These are phyloP conservation scores for Debaryomycetaceae sp. DNA, from an alignment of 1,139 yeast species.

Conservation along the genomic window DNA sequence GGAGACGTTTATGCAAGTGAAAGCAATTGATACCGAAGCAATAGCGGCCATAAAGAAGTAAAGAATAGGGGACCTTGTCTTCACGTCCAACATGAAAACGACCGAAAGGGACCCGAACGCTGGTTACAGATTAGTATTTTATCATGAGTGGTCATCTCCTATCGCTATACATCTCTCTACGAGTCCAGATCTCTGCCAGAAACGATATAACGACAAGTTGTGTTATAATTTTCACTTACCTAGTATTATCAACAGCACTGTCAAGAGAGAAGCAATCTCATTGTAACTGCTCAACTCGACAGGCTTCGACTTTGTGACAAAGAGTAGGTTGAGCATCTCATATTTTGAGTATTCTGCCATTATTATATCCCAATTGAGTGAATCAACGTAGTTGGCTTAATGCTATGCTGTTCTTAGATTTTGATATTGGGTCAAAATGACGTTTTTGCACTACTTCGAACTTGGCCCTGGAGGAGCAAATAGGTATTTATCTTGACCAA, in stretches of 20 bases:
- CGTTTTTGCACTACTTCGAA: background rate
- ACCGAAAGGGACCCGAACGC: constrained; percentile 37
- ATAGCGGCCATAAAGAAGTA: constrained; percentile 30
- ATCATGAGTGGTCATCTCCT: background rate
- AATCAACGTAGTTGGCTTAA: background rate
- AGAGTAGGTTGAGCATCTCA: constrained; percentile 25
- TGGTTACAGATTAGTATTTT: constrained; percentile 19
- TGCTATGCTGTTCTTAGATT: background rate
- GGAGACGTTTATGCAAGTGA: constrained; percentile 35
- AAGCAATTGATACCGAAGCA: constrained; percentile 40
- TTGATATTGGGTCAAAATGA: background rate
- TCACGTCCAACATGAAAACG: constrained; percentile 35
- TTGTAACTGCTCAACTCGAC: constrained; percentile 15
- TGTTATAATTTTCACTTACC: constrained; percentile 6
- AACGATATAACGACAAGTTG: background rate
- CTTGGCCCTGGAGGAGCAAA: background rate
- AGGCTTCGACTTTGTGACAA: constrained; percentile 21
- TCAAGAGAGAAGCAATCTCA: constrained; percentile 7
- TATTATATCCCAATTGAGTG: background rate
- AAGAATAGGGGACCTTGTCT: constrained; percentile 23
- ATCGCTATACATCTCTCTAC: too few relatives aligned
- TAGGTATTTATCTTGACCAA: background rate
- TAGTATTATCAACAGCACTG: constrained; percentile 6
- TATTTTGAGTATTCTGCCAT: constrained; percentile 10
- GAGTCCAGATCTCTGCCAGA: too few relatives aligned